A percentile compares a stretch with the other conserved stretches of the same genome.
phyloP scores from a whole-genome alignment of 2,329 filamentous ascomycete genomes.

The Lasiodiplodia citricola region DNA sequence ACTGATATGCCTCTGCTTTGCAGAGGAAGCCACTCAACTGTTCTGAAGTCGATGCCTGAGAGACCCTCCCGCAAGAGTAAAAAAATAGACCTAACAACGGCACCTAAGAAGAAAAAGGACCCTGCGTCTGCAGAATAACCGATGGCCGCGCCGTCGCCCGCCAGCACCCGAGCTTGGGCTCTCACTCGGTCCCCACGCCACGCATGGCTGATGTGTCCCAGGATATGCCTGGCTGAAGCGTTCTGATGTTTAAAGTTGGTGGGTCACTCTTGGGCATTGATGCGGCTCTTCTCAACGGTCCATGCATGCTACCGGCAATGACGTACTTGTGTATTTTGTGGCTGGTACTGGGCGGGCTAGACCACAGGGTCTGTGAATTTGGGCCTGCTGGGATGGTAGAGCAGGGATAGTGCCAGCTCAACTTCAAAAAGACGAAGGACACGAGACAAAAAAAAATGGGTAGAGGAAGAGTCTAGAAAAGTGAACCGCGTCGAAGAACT shows the following conservation, averaged over 20 bases:
- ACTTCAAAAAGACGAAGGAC: no score
- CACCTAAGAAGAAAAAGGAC: background rate
- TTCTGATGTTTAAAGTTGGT: background rate
- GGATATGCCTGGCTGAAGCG: background rate
- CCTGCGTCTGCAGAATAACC: background rate
- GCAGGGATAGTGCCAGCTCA: no score
- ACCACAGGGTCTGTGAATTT: no score
- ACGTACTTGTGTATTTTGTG: background rate
- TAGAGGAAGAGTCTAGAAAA: background rate
- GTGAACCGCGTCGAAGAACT: background rate
- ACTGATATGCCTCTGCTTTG: no score
- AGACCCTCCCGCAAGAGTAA: background rate
- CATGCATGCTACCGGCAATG: background rate
- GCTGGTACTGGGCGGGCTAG: no score
- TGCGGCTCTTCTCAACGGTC: background rate
- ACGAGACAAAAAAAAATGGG: no score
- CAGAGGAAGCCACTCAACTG: no score
- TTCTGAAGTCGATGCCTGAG: constrained; percentile 52
- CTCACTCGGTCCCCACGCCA: background rate
- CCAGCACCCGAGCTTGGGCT: background rate
- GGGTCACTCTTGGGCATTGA: background rate
- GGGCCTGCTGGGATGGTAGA: no score
- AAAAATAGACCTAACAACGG: background rate
- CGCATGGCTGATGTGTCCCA: background rate
- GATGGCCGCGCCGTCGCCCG: background rate